Base-by-base conservation (phyloP, 2,329 filamentous ascomycete genomes). In the Ophiocordyceps australis region DNA sequence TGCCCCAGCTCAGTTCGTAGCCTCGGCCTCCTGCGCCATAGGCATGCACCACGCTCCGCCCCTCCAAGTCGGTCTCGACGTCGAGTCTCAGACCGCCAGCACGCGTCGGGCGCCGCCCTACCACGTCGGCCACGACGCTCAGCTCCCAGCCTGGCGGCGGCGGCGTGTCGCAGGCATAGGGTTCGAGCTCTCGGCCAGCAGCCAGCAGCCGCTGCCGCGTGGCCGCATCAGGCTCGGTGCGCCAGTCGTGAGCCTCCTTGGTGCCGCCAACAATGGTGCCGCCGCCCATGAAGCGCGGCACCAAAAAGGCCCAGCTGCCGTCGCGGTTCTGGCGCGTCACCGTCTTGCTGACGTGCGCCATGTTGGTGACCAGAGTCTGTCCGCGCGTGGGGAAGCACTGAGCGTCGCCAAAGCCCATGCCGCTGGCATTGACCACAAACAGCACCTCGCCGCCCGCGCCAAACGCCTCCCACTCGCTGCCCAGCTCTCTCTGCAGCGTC, bases 251-350 rank as follows among this genome's bases (percentile, higher is more conserved):
- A 2, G 58, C 55, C 40, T 74, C 61, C 42, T 71, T 74, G 12
- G 69, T 76, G 1, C 70, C 70, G 9, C 71, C 72, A 17, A 75
- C 62, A 22, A 75, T 53, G 1, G 71, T 75, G 3, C 71, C 71
- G 4, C 70, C 70, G 16, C 62, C 50, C 15, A 67, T 59, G 23
- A 61, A 62, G 3, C 72, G 59, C 3, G 71, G 68, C 16, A 76
- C 63, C 26, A 60, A 59, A 36, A 75, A 74, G 3, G 58, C 57
- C 65, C 67, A 73, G 9, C 52, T 56, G 3, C 72, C 72, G 39
- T 76, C 69, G 1, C 55, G 54, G 37, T 68, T 64, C 35, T 78
- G 68, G 15, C 63, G 55, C 3, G 73, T 77, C 13, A 77, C 52
- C 0, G 47, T 51, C 18, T 42, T 45, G 0, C 42, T 41, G 1